Evolutionary conservation across 768 basidiomycete genomes (phyloP).

Genomic region (Termitomyces sp.): DNA sequence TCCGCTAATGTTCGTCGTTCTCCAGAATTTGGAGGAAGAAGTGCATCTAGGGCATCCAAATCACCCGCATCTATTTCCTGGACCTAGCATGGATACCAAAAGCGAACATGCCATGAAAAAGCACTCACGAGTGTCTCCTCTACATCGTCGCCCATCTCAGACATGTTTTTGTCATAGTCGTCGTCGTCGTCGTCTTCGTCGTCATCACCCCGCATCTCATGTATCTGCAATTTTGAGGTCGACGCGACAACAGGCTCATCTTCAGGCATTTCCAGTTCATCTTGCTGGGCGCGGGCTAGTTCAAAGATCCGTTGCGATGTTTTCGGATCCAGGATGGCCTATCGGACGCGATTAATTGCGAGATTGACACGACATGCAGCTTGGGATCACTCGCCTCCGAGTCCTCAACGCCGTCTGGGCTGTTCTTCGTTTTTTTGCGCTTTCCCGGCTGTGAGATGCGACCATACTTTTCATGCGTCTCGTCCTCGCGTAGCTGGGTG

Average conservation of each 20-base stretch:
- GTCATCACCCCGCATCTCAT: constrained; percentile 29
- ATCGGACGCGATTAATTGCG: constrained; percentile 8
- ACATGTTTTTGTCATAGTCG: constrained; percentile 23
- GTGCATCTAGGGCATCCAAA: constrained; percentile 76
- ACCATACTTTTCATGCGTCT: constrained; percentile 71
- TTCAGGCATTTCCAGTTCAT: constrained; percentile 68
- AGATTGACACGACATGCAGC: constrained; percentile 11
- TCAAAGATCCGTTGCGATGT: constrained; percentile 86
- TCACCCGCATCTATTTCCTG: constrained; percentile 91
- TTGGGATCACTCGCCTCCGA: constrained; percentile 39
- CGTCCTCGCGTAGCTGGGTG: constrained; percentile 78
- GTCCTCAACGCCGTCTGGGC: constrained; percentile 43
- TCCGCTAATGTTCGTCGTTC: constrained; percentile 90
- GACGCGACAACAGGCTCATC: constrained; percentile 30
- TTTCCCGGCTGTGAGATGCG: constrained; percentile 71
- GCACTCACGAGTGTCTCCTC: constrained; percentile 58
- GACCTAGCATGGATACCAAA: constrained; percentile 10
- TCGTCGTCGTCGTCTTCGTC: constrained; percentile 46
- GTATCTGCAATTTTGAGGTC: constrained; percentile 28
- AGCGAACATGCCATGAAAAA: neutral
- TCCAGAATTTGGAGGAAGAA: constrained; percentile 69
- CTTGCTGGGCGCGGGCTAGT: constrained; percentile 89
- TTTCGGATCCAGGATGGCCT: constrained; percentile 76
- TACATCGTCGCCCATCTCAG: constrained; percentile 44
- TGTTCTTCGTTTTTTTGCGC: constrained; percentile 56